These are phyloP conservation scores for Dothistroma septosporum DNA, from an alignment of 2,329 filamentous ascomycete species.

Conservation along the genomic window DNA sequence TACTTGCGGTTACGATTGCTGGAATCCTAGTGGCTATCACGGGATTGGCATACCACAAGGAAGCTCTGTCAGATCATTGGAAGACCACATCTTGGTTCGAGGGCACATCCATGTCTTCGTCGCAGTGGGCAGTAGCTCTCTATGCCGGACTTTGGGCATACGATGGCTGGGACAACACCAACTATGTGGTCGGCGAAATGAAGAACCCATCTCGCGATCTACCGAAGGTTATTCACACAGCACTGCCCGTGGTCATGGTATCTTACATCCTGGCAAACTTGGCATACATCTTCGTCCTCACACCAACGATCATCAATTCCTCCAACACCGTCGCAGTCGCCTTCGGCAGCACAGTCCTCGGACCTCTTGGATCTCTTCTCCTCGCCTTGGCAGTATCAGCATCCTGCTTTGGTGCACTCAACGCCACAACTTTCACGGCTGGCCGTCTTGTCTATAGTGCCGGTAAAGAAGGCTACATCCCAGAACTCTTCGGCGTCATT, in stretches of 20 bases:
- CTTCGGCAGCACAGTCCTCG: constrained; percentile 88
- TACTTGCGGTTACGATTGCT: constrained; percentile 79
- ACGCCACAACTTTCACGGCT: constrained; percentile 89
- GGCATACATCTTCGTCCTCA: constrained; percentile 90
- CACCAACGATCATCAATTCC: constrained; percentile 71
- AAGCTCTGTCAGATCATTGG: constrained; percentile 64
- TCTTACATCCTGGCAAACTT: constrained; percentile 89
- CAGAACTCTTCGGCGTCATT: constrained; percentile 74
- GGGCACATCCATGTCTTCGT: constrained; percentile 72
- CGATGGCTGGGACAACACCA: constrained; percentile 98
- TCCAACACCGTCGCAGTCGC: constrained; percentile 94
- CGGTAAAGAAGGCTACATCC: constrained; percentile 91
- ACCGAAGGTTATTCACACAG: constrained; percentile 90
- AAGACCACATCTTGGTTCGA: constrained; percentile 81
- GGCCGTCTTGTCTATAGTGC: constrained; percentile 90
- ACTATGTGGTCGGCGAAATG: constrained; percentile 97
- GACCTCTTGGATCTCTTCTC: constrained; percentile 72
- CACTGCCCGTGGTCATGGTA: constrained; percentile 88
- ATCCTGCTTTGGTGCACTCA: constrained; percentile 90
- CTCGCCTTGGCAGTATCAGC: constrained; percentile 85
- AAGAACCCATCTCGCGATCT: constrained; percentile 85
- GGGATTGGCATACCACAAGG: constrained; percentile 71
- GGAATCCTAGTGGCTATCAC: constrained; percentile 87
- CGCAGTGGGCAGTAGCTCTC: constrained; percentile 85
- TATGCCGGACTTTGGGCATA: constrained; percentile 98